Base-by-base conservation (phyloP, 1,284 basidiomycete species). In the Leccinum solheimii region DNA sequence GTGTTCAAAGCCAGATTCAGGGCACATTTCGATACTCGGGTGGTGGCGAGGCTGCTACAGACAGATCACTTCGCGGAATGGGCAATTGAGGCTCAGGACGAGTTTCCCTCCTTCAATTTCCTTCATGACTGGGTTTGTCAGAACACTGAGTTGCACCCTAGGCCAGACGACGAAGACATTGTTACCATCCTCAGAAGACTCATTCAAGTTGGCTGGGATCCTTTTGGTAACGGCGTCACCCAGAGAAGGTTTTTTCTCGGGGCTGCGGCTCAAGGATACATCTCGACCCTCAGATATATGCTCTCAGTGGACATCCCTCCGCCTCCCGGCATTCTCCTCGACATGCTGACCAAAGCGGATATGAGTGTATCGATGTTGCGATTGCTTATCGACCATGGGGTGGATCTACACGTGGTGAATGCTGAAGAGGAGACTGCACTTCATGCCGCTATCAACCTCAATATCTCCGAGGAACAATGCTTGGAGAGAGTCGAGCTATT, bases 401-500 rank as follows among this genome's bases (percentile, higher is more conserved):
- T n/a, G 5, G 48, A 60, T 60, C 27, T 23, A 13, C 19, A 40
- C 2, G 43, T 19, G 11, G 23, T 13, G 8, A 30, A 11, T 11
- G 2, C 7, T 23, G 11, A 34, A 8, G 58, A 40, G 8, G 0
- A 60, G 4, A 60, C 34, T 0, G 36, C 30, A 11, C 27, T 60
- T 14, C 57, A 60, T 40, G 16, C 43, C 6, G 21, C 16, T 11
- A 26, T 40, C 3, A 38, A 60, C 7, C 14, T 10, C 21, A 14
- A 40, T 5, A 19, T 43, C 27, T 51, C 59, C 16, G 59, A 60
- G 27, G 45, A 34, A 23, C 36, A 60, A 21, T 60, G 59, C 32
- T 8, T 60, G 34, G 59, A 38, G 48, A 60, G 58, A 23, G 34
- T 60, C 48, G n/a, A 60, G 51, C 26, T 60, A 11, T 16, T 60